Base-by-base conservation (phyloP, 129 eudicot species). In the carrot (Daucus carota) region DNA sequence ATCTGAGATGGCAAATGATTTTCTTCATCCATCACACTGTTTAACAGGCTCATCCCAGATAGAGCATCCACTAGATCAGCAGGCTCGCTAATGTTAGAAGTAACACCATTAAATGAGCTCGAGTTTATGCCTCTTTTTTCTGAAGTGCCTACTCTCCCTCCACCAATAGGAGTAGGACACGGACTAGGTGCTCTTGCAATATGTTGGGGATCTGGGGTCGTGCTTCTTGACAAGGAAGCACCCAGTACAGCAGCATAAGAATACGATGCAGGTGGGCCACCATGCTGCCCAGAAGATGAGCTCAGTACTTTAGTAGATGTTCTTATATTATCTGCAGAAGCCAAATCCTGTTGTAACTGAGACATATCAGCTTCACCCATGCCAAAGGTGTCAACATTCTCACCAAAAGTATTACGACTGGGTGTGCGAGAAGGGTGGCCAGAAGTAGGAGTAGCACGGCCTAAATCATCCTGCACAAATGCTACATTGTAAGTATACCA, bases 371-470 rank as follows among this genome's bases (percentile, higher is more conserved):
- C 78, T 66, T 86, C 88, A 7, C 86, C 85, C 2, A 88, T 69
- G 36, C 83, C 83, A 76, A 88, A 26, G n/a, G 81, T 65, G 31
- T 81, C 91, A 47, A 80, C 77, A 48, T 72, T 86, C 38, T 84
- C 92, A 52, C 89, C 92, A 59, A 91, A 91, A 76, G 99, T 83
- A 83, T 87, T 95, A 44, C 97, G 91, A 79, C 99, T 95, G 52
- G 89, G 92, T 0, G 99, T 93, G 71, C 97, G 89, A 48, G 98
- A 94, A n/a, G 97, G 94, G 70, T 89, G 92, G n/a, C 96, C 87
- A 45, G 99, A 83, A 13, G 79, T 83, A 70, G 97, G 85, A 78
- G 87, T 84, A 33, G 87, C 75, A 28, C 89, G 96, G 70, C 85
- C 77, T 79, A 91, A 36, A 83, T 95, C 96, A 79, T 89, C 97